phyloP scores from a whole-genome alignment of 2,329 filamentous ascomycete genomes.

The Colletotrichum liriopes region DNA sequence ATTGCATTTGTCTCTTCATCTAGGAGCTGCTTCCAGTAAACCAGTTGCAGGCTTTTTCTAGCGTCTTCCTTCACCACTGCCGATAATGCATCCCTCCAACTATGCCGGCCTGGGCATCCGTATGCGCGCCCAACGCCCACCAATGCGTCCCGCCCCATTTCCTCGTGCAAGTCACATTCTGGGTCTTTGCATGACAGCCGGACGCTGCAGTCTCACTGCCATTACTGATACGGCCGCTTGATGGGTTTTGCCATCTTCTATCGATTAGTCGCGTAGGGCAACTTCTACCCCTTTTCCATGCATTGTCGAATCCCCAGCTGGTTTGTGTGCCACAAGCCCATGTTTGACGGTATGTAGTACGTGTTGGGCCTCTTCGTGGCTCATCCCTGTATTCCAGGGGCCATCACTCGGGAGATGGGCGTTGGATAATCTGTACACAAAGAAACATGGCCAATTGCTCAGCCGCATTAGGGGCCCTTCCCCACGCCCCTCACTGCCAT shows the following conservation, averaged over 20 bases:
- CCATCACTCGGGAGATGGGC: constrained; percentile 6
- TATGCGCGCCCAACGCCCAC: neutral
- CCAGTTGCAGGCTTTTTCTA: neutral
- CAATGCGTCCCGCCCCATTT: neutral
- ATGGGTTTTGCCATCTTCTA: neutral
- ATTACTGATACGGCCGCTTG: neutral
- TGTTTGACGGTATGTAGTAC: neutral
- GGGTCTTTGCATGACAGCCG: neutral
- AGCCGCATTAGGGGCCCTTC: neutral
- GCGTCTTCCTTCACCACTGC: constrained; percentile 22
- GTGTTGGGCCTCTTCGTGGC: constrained; percentile 9
- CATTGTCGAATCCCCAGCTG: neutral
- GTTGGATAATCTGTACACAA: neutral
- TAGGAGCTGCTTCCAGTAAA: neutral
- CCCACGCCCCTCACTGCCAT: neutral
- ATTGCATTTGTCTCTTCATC: constrained; percentile 2
- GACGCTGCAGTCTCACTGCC: constrained; percentile 22
- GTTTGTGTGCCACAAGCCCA: neutral
- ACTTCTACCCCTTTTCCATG: neutral
- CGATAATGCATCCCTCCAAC: neutral
- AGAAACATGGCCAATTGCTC: neutral
- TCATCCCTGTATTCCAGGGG: neutral
- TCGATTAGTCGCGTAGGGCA: constrained; percentile 8
- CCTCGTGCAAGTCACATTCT: neutral
- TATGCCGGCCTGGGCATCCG: constrained; percentile 12